phyloP scores from a whole-genome alignment of 495 filamentous ascomycete genomes.

The Penicillium silybi region DNA sequence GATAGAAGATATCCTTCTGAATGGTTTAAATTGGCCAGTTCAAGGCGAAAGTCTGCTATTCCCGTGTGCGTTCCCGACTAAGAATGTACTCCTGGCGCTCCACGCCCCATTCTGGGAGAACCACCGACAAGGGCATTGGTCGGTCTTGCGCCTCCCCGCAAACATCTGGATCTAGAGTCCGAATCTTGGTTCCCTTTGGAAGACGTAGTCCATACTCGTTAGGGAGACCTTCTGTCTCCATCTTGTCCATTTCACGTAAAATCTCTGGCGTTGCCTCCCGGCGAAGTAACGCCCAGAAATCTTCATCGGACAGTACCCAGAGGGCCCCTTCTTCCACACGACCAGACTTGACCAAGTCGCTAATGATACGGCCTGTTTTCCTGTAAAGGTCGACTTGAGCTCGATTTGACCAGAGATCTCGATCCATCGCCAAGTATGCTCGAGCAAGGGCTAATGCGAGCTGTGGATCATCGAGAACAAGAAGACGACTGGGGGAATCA shows the following conservation, averaged over 20 bases:
- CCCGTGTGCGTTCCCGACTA: too few species aligned
- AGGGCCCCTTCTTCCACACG: conserved; percentile 26
- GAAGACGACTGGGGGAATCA: conserved; percentile 22
- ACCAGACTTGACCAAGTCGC: conserved; percentile 19
- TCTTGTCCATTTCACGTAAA: conserved; percentile 21
- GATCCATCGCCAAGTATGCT: conserved; percentile 31
- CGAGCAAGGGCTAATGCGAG: conserved; percentile 29
- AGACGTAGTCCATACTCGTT: conserved; percentile 25
- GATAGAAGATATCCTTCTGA: too few species aligned
- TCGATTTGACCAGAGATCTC: conserved; percentile 35
- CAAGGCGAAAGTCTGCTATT: too few species aligned
- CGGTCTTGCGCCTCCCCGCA: conserved; percentile 9
- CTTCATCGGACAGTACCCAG: conserved; percentile 34
- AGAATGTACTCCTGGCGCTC: conserved; percentile 33
- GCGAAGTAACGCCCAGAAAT: conserved; percentile 35
- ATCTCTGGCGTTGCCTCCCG: conserved; percentile 20
- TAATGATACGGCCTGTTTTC: conserved; percentile 31
- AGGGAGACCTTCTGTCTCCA: conserved; percentile 30
- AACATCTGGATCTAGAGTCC: conserved; percentile 39
- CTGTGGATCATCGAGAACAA: conserved; percentile 30
- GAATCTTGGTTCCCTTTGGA: conserved; percentile 29
- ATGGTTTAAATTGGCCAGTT: too few species aligned
- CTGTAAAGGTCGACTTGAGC: conserved; percentile 31
- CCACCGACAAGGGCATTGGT: conserved; percentile 26
- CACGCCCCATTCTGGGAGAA: conserved; percentile 26